Evolutionary conservation across 2,329 filamentous ascomycete species (phyloP), one percentile per base, ranked within the genome.

Genomic region (Venturia oleaginea): DNA sequence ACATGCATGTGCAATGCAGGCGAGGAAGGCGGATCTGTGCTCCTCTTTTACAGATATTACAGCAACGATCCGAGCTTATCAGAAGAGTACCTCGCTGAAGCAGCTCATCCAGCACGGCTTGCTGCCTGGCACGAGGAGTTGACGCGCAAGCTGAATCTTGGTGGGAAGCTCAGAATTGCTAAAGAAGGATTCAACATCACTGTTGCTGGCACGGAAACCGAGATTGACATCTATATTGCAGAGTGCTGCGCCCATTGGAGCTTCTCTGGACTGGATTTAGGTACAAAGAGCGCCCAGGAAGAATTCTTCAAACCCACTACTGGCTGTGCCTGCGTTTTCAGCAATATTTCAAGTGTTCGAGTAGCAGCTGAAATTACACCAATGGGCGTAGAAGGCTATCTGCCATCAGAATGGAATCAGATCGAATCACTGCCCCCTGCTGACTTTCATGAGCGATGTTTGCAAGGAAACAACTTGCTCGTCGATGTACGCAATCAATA

Each of bases 401-500:
- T 67, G 40, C 69, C 69, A 27, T 54, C 65, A 24, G 66, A 68
- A 13, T 71, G 69, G 69, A 63, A 57, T 1, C 68, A 66, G 34
- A 64, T 71, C 19, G 64, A 68, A 38, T 65, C 69, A 1, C 46
- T 71, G 15, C 34, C 67, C 13, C 69, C 69, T 1, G 66, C 65
- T 19, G 64, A 66, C 0, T 71, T 71, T 38, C 69, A 71, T 65
- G 67, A 68, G 4, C 46, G 68, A 5, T 69, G 68, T 43, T 48
- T 24, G 13, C 19, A 67, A 27, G 67, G 67, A 37, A 68, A 66
- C 32, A 65, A 68, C 38, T 65, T 67, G 22, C 61, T 71, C 22
- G 66, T 71, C 19, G 69, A 71, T 61, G 68, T 71, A 30, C 66
- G 69, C 17, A 71, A 71, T 42, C 69, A 71, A 46, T 71, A 71